Conservation (phyloP, 768 basidiomycete species). For the Suillus alpinus region DNA sequence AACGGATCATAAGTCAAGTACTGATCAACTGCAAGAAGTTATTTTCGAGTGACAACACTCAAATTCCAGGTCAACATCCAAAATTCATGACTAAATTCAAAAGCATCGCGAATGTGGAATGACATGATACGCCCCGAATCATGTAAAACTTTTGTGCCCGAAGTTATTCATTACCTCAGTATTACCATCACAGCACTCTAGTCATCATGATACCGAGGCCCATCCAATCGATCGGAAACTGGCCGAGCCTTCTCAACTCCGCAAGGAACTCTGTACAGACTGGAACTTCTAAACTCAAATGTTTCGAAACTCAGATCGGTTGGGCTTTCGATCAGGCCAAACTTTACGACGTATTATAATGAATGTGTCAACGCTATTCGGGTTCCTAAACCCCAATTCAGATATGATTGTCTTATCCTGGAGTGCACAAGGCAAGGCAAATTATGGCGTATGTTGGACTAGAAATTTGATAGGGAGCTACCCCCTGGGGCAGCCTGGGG, state of each 20-base stretch:
- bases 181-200: neutral
- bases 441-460: neutral
- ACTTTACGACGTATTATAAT: neutral
- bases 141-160: neutral
- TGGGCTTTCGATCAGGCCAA: neutral
- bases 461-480: neutral
- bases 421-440: neutral
- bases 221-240: neutral
- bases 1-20: neutral
- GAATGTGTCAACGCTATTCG: neutral
- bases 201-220: neutral
- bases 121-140: neutral
- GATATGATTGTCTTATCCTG: neutral
- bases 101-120: neutral
- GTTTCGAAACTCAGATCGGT: neutral
- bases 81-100: neutral
- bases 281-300: neutral
- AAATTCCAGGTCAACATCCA: neutral
- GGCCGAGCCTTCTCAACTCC: neutral
- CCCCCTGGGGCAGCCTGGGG: neutral
- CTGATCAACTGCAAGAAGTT: neutral
- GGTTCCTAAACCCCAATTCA: neutral
- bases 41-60: neutral
- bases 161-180: neutral
- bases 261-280: neutral